These are phyloP conservation scores for Sporothrix protearum DNA, from an alignment of 2,329 filamentous ascomycete genomes.

Conservation along the genomic window DNA sequence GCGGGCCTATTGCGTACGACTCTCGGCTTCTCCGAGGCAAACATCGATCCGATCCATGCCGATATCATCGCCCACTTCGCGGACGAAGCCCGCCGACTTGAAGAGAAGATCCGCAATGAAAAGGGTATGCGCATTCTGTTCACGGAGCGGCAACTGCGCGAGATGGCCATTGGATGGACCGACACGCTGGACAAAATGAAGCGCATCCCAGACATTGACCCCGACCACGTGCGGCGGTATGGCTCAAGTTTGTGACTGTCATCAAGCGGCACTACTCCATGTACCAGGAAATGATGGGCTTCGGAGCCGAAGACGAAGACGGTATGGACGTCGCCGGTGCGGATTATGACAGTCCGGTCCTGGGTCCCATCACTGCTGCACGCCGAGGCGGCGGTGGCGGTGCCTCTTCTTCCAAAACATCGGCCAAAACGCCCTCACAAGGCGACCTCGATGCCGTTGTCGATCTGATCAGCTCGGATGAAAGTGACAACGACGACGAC, in stretches of 20 bases:
- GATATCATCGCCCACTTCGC: slow-evolving; percentile 65
- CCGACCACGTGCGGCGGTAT: slow-evolving; percentile 58
- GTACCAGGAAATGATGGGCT: slow-evolving; percentile 52
- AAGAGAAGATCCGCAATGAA: slow-evolving; percentile 59
- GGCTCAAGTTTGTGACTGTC: slow-evolving; percentile 60
- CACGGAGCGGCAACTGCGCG: slow-evolving; percentile 63
- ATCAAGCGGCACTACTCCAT: slow-evolving; percentile 47
- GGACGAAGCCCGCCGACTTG: slow-evolving; percentile 54
- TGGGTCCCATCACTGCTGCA: slow-evolving; percentile 9
- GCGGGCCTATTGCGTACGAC: slow-evolving; percentile 58
- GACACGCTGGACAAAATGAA: slow-evolving; percentile 59
- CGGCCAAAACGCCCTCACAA: slow-evolving; percentile 7
- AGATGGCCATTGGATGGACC: slow-evolving; percentile 71
- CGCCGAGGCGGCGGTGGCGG: neutral
- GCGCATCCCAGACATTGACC: slow-evolving; percentile 59
- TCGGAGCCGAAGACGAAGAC: slow-evolving; percentile 20
- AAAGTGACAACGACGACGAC: slow-evolving; percentile 14
- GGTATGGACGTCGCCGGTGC: slow-evolving; percentile 24
- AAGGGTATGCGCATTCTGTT: slow-evolving; percentile 61
- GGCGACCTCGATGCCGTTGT: slow-evolving; percentile 44
- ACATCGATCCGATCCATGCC: slow-evolving; percentile 47
- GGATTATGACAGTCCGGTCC: slow-evolving; percentile 13
- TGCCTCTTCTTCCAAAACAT: neutral
- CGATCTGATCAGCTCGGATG: slow-evolving; percentile 48
- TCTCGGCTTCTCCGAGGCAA: slow-evolving; percentile 49